A percentile compares a stretch with the other conserved stretches of the same genome.
phyloP scores from a whole-genome alignment of 2,329 filamentous ascomycete species.

The Zymoseptoria tritici region DNA sequence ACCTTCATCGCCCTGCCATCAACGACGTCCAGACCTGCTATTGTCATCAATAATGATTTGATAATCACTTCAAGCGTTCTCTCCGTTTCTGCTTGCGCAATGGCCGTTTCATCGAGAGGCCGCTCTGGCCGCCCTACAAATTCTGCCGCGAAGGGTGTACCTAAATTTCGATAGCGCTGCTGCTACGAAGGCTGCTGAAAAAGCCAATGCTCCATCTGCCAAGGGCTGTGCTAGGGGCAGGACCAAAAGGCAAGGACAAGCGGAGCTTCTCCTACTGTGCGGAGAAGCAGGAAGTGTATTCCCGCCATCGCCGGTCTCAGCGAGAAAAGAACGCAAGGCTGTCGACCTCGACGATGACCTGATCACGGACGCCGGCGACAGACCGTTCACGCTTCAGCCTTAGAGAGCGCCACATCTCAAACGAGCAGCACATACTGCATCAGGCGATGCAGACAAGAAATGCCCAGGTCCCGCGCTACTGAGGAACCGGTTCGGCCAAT shows the following conservation, averaged over 20 bases:
- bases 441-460: not conserved
- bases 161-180: not conserved
- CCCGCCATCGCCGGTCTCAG: not conserved
- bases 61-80: not conserved
- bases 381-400: not conserved
- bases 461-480: not conserved
- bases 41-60: not conserved
- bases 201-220: not conserved
- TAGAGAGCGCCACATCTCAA: not conserved
- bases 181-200: not conserved
- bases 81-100: not conserved
- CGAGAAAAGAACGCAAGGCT: not conserved
- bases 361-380: not conserved
- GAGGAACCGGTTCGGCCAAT: not conserved
- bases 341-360: not conserved
- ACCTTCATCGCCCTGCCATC: too few relatives aligned
- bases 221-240: not conserved
- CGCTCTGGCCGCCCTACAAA: not conserved
- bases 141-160: not conserved
- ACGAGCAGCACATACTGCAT: not conserved
- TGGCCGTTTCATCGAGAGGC: not conserved
- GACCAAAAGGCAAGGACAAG: not conserved
- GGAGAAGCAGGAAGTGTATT: not conserved
- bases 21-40: too few relatives aligned
- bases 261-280: not conserved